Conservation (phyloP, 2,329 filamentous ascomycete species). For the Didymella pomorum region DNA sequence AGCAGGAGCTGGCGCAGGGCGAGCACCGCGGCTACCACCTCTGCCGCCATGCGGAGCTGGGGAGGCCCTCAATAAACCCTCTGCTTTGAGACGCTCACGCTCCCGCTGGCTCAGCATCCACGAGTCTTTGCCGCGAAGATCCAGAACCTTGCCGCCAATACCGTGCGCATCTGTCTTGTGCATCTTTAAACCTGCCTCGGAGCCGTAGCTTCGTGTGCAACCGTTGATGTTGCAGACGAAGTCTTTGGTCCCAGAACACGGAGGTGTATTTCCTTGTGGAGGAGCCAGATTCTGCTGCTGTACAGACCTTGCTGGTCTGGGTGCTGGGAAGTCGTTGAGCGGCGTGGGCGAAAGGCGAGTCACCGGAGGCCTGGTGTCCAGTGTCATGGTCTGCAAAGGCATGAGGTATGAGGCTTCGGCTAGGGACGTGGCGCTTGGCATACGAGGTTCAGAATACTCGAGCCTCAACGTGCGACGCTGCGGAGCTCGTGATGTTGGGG, state of each 20-base stretch:
- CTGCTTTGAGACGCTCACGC: conserved; percentile 26
- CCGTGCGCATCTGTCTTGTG: conserved; percentile 36
- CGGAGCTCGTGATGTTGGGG: neutral
- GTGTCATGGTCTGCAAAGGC: neutral
- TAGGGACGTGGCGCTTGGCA: neutral
- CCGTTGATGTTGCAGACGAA: conserved; percentile 25
- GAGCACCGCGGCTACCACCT: conserved; percentile 7
- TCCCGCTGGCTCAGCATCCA: conserved; percentile 33
- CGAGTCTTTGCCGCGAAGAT: conserved; percentile 31
- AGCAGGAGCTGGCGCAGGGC: neutral
- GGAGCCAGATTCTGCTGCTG: neutral
- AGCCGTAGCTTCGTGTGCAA: conserved; percentile 30
- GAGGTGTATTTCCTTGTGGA: neutral
- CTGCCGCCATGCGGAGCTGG: conserved; percentile 7
- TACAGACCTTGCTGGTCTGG: neutral
- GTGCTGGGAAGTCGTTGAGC: neutral
- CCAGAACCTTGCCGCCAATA: conserved; percentile 31
- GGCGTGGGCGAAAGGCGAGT: neutral
- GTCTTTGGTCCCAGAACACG: neutral
- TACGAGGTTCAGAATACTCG: neutral
- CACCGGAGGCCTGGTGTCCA: conserved; percentile 2
- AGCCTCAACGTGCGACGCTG: neutral
- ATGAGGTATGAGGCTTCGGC: neutral
- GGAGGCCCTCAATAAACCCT: conserved; percentile 21
- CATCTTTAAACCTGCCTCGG: conserved; percentile 30